These are phyloP conservation scores for Recurvomyces mirabilis DNA, from an alignment of 495 filamentous ascomycete genomes.

Conservation along the genomic window DNA sequence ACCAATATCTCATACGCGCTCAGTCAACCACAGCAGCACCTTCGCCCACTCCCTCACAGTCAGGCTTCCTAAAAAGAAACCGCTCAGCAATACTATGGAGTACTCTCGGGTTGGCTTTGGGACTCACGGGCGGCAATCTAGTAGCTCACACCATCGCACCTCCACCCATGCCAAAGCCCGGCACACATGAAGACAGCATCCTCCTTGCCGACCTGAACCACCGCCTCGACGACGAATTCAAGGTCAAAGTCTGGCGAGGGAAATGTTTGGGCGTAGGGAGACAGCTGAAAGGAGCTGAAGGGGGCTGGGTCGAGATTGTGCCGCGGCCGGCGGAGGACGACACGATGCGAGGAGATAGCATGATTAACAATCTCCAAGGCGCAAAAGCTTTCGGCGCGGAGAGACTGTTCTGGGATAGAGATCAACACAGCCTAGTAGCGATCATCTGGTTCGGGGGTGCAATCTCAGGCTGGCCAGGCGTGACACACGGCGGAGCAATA, in stretches of 20 bases:
- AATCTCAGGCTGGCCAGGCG: constrained; percentile 60
- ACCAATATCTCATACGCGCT: constrained; percentile 11
- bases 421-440: constrained; percentile 36
- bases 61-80: constrained; percentile 4
- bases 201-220: constrained; percentile 20
- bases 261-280: constrained; percentile 14
- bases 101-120: constrained; percentile 5
- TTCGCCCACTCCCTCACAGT: background rate
- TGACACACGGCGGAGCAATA: constrained; percentile 65
- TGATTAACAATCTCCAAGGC: constrained; percentile 19
- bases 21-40: constrained; percentile 7
- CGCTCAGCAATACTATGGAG: constrained; percentile 1
- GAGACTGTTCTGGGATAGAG: constrained; percentile 40
- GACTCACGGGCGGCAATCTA: constrained; percentile 12
- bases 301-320: constrained; percentile 23
- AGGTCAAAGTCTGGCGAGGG: constrained; percentile 26
- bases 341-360: background rate
- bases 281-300: constrained; percentile 17
- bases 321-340: background rate
- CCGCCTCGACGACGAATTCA: constrained; percentile 26
- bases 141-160: constrained; percentile 20
- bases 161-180: constrained; percentile 21
- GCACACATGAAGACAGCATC: constrained; percentile 23
- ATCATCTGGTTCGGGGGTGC: constrained; percentile 55
- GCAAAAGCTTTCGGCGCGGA: constrained; percentile 25